Base-by-base conservation (phyloP, 208 protist genomes). In the Plasmodiophora brassicae region DNA sequence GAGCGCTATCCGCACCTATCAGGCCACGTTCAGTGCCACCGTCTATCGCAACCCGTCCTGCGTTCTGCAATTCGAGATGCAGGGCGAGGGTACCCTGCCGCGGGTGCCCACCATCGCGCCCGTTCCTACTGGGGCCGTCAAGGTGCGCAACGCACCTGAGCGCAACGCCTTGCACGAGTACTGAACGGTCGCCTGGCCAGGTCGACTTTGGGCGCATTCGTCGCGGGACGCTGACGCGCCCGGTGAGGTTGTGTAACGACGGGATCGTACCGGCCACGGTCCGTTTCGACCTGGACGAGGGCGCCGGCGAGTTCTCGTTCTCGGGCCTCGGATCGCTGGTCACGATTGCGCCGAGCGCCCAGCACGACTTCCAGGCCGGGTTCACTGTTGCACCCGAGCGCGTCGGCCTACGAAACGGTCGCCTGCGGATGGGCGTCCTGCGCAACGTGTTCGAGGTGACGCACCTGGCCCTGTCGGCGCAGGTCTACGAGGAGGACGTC, bases 371-470 rank as follows among this genome's bases (percentile, higher is more conserved):
- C 20, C 88, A 91, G 1, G 90, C 92, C 0, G 25, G 10, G 39
- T 94, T 92, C 83, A 53, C 96, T 98, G 89, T 94, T 96, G 44
- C 43, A 39, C 92, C 93, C 32, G 72, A 35, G 22, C 38, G 22
- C n/a, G 44, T 50, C 0, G 91, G 87, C 20, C 43, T 78, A 32
- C 71, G 88, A 20, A 10, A 57, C 28, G 78, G 38, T n/a, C 1
- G 5, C 22, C 1, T 98, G 71, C 78, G 91, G 86, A 90, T 98
- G 28, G 50, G 89, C 0, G 92, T 98, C 1, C 87, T 85, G 1
- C 91, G 97, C 84, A 98, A 98, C 93, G 92, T 94, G 20, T 98
- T 96, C 85, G 97, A 98, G 87, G 92, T 97, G 85, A 95, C 93
- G 45, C 90, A 93, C 87, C 86, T 98, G 20, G 45, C 83, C 32